These are phyloP conservation scores for Chenopodium quinoa DNA, from an alignment of 148 eudicot genomes.

Conservation along the genomic window DNA sequence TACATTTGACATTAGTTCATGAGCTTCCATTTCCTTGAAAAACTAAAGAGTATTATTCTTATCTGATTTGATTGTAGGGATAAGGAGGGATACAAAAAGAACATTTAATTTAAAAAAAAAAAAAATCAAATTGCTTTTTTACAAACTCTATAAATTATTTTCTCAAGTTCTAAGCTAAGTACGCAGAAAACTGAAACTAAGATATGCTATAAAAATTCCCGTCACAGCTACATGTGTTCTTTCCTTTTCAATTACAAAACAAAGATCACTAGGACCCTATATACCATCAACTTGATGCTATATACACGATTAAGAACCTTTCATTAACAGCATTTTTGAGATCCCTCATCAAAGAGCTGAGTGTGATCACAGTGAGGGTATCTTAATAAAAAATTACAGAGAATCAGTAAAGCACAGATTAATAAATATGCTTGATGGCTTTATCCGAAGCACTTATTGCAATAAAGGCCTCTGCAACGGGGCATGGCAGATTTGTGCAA, in stretches of 20 bases:
- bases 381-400: conserved; percentile 18
- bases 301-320: conserved; percentile 15
- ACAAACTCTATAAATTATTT: conserved; percentile 11
- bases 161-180: conserved; percentile 11
- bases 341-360: neutral
- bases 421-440: neutral
- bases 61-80: no score
- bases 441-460: neutral
- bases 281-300: neutral
- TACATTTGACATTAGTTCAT: conserved; percentile 1
- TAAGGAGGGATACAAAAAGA: neutral
- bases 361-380: neutral
- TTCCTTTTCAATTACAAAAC: neutral
- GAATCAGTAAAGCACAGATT: neutral
- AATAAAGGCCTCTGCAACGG: neutral
- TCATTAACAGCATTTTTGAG: neutral
- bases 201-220: neutral
- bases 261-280: neutral
- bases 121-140: conserved; percentile 9
- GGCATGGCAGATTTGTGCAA: no score
- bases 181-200: neutral
- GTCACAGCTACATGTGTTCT: conserved; percentile 4
- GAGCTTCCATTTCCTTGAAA: conserved; percentile 10
- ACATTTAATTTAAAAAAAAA: neutral
- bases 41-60: neutral